A percentile compares a stretch with the other conserved stretches of the same genome.
Conservation (phyloP, 2,329 filamentous ascomycete species). For the Colletotrichum melonis region DNA sequence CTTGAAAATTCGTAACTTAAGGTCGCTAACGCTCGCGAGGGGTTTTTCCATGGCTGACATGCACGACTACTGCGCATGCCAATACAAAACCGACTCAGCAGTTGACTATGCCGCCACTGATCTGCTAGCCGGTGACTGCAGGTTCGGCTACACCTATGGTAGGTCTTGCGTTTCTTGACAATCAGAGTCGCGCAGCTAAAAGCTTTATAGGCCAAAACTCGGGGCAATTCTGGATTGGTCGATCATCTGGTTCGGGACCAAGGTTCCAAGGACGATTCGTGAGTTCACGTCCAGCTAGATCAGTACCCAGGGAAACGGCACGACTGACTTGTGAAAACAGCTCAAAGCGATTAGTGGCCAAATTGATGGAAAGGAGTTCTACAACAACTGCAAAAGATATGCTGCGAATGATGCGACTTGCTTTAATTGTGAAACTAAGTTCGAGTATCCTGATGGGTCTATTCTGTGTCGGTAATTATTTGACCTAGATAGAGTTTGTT, state of each 20-base stretch:
- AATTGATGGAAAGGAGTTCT: neutral
- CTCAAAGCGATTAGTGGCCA: neutral
- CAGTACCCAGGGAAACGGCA: neutral
- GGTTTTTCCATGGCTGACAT: neutral
- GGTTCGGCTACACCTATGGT: neutral
- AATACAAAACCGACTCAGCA: neutral
- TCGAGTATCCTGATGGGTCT: neutral
- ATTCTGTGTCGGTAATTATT: neutral
- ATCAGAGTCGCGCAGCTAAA: neutral
- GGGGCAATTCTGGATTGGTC: neutral
- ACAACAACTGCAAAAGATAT: neutral
- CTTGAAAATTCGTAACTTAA: neutral
- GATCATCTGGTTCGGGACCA: neutral
- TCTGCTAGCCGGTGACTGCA: neutral
- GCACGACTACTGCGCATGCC: neutral
- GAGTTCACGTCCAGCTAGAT: neutral
- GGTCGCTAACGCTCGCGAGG: neutral
- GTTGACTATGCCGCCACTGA: neutral
- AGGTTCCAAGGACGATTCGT: neutral
- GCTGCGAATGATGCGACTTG: neutral
- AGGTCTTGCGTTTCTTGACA: neutral
- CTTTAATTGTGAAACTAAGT: neutral
- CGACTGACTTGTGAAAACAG: neutral
- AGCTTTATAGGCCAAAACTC: neutral
- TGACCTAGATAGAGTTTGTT: neutral